Conservation (phyloP, 352 stramenopile genomes). For the Globisporangium orthogonon region DNA sequence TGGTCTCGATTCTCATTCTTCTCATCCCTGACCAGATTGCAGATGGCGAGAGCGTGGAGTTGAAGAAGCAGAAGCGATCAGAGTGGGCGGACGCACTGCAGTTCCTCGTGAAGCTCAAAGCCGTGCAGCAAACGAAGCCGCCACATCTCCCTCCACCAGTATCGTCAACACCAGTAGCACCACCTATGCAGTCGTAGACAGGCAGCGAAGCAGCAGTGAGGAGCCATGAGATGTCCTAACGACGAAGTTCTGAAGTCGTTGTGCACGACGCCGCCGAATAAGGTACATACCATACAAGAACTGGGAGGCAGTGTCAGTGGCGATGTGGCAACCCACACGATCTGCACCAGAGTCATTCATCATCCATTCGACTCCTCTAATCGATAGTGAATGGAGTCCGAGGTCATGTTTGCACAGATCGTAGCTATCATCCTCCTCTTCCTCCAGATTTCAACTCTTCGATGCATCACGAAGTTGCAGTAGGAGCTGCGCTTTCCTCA, state of each 20-base stretch:
- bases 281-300: no score
- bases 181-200: background rate
- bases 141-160: background rate
- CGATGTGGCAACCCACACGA: background rate
- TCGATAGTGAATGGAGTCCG: background rate
- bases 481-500: background rate
- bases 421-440: background rate
- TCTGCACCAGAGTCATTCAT: background rate
- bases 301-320: no score
- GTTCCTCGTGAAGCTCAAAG: slow-evolving; percentile 67
- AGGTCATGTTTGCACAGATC: background rate
- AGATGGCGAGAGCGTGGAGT: slow-evolving; percentile 50
- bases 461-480: background rate
- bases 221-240: no score
- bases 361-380: no score
- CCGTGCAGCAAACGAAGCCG: slow-evolving; percentile 20
- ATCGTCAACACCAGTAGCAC: background rate
- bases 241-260: no score
- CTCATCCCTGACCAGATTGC: slow-evolving; percentile 27
- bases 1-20: background rate
- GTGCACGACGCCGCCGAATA: no score
- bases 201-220: background rate
- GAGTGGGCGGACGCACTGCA: slow-evolving; percentile 72
- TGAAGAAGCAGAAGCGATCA: slow-evolving; percentile 49
- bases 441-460: background rate